Evolutionary conservation across 2,329 filamentous ascomycete genomes (phyloP).

Genomic region (Ceratocystis variospora): DNA sequence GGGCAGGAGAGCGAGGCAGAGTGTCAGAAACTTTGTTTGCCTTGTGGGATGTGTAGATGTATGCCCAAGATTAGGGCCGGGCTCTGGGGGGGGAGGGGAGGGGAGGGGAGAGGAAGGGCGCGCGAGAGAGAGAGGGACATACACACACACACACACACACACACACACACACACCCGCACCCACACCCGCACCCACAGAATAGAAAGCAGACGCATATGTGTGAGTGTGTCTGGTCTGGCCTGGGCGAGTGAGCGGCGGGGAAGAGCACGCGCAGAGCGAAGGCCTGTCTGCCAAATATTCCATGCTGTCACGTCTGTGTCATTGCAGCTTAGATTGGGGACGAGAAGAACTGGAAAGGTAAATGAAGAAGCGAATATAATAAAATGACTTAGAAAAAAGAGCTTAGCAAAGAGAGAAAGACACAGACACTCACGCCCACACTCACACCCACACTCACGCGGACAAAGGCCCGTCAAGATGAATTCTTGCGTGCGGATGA

Average conservation of each 20-base stretch:
- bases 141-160: too few relatives aligned
- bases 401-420: background rate
- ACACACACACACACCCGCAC: too few relatives aligned
- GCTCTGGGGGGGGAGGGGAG: too few relatives aligned
- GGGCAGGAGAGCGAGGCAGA: background rate
- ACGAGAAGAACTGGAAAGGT: background rate
- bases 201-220: too few relatives aligned
- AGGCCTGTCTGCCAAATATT: background rate
- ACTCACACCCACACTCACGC: background rate
- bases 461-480: constrained; percentile 4
- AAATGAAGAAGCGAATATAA: background rate
- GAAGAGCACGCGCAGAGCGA: background rate
- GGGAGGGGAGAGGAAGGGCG: too few relatives aligned
- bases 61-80: background rate
- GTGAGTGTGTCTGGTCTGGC: too few relatives aligned
- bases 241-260: too few relatives aligned
- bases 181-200: too few relatives aligned
- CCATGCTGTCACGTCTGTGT: background rate
- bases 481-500: background rate
- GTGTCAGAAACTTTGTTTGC: background rate
- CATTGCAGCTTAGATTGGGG: background rate
- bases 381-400: background rate
- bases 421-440: background rate
- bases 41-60: background rate
- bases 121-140: too few relatives aligned